Evolutionary conservation across 495 filamentous ascomycete genomes (phyloP), one percentile per base, ranked within the genome.

Genomic region (Daldinia loculata): DNA sequence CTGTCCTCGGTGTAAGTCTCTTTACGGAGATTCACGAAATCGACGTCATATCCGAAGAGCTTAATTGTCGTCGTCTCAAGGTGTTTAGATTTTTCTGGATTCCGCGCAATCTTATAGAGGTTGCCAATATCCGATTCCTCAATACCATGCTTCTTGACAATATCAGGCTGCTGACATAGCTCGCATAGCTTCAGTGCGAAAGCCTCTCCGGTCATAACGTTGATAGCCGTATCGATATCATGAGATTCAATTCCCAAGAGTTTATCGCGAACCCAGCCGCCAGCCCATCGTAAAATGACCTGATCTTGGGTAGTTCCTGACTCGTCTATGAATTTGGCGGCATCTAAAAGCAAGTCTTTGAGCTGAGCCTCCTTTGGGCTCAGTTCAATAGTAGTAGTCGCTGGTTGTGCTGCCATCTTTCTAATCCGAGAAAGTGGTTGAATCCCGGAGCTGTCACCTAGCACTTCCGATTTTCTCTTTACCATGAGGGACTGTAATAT

Each of bases 211-310:
- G 94, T 98, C 93, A 98, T 95, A 57, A 86, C 90, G 82, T 95
- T 95, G 81, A 99, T 97, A 29, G 91, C 93, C 39, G 95, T 91
- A 76, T 99, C 95, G 69, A 99, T 97, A 72, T 99, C 95, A 76
- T 96, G 87, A 76, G 93, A 95, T 32, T 80, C 82, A 27, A 90
- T 81, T 8, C 90, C 92, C 1, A 99, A 85, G 8, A 99, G 86
- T 84, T 97, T 98, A 84, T 99, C 95, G 41, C 95, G 89, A 29
- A 99, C 96, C 95, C 95, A 99, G n/a, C 95, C 95, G 43, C 95
- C 95, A 12, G 96, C 94, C 80, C 95, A 98, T 12, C 95, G 91
- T 17, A 99, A 83, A 4, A 89, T 82, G 0, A 88, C 75, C n/a
- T 85, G 83, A 56, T 85, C 84, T 32, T 82, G 73, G 15, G 74